Base-by-base conservation (phyloP, 2,329 filamentous ascomycete genomes). In the Stagonosporopsis cucurbitacearum region DNA sequence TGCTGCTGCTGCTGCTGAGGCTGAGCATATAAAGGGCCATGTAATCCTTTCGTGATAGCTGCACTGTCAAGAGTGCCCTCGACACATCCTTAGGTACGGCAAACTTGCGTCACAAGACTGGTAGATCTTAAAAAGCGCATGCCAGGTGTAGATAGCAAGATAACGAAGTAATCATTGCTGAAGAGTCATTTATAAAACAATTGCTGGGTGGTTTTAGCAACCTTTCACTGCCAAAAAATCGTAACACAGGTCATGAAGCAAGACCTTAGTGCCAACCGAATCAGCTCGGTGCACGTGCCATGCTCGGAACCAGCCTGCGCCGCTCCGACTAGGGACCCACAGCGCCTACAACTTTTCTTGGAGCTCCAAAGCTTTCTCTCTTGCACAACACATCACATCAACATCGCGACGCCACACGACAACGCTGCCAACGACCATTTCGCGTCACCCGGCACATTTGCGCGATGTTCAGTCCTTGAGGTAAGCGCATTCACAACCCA, bases 261-360 rank as follows among this genome's bases (percentile, higher is more conserved):
- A 30, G 5, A 11, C 26, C 26, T 11, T 6, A 30, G 26, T 3
- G 2, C 7, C 9, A 19, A 9, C 35, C 11, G 9, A 19, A 19
- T 25, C 13, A 23, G 17, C 11, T 15, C 3, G 6, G 52, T 39
- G 53, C 53, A 51, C 47, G 47, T 42, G 48, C 48, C 22, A 17
- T 25, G 28, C 36, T 41, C 65, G 65, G 65, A 65, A 64, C 57
- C 59, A 58, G 57, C 54, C 57, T 54, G 42, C 42, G 50, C 50
- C 59, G 58, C 60, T 65, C 60, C 60, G 61, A 54, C 25, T 28
- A 46, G 48, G 19, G 17, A 53, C 53, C 47, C 47, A 47, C 52
- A 26, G 15, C 36, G 20, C 40, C 44, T 46, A 61, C 59, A 60
- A 62, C 63, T 64, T 62, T 55, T 60, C 45, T 37, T 41, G 37